Conservation (phyloP, 2,329 filamentous ascomycete species). For the Aspergillus japonicus region DNA sequence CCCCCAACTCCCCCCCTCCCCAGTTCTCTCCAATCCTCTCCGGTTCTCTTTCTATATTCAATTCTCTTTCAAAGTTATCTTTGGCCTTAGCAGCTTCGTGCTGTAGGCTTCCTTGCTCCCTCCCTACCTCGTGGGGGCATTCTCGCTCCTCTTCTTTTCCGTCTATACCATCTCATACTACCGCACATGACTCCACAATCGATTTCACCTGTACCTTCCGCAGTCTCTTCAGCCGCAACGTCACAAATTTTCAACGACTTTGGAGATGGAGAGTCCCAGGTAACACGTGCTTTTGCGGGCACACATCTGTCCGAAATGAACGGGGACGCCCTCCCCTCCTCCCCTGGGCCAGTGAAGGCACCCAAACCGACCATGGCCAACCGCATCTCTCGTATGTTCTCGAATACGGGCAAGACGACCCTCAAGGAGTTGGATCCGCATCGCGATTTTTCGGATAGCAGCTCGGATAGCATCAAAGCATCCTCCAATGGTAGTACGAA, state of each 20-base stretch:
- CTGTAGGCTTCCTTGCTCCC: slow-evolving; percentile 23
- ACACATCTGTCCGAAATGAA: slow-evolving; percentile 41
- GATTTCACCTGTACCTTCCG: slow-evolving; percentile 44
- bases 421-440: slow-evolving; percentile 32
- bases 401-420: slow-evolving; percentile 38
- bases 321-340: slow-evolving; percentile 34
- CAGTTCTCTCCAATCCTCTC: background rate
- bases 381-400: slow-evolving; percentile 49
- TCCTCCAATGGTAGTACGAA: slow-evolving; percentile 33
- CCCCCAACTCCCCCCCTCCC: slow-evolving; percentile 4
- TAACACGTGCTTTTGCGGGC: slow-evolving; percentile 46
- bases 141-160: slow-evolving; percentile 24
- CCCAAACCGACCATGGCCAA: slow-evolving; percentile 45
- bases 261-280: slow-evolving; percentile 40
- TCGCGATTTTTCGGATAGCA: slow-evolving; percentile 40
- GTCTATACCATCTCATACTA: slow-evolving; percentile 22
- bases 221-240: slow-evolving; percentile 42
- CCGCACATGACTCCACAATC: slow-evolving; percentile 45
- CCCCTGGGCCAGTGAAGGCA: slow-evolving; percentile 31
- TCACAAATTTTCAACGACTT: slow-evolving; percentile 42
- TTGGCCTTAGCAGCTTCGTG: slow-evolving; percentile 27
- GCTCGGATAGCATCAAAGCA: slow-evolving; percentile 36
- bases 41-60: slow-evolving; percentile 5
- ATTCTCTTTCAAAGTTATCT: slow-evolving; percentile 12
- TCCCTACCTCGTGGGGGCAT: slow-evolving; percentile 23